Percentiles rank a stretch among this genome's conserved stretches.
Conservation (phyloP, 208 protist species). For the Trypanosoma grayi region DNA sequence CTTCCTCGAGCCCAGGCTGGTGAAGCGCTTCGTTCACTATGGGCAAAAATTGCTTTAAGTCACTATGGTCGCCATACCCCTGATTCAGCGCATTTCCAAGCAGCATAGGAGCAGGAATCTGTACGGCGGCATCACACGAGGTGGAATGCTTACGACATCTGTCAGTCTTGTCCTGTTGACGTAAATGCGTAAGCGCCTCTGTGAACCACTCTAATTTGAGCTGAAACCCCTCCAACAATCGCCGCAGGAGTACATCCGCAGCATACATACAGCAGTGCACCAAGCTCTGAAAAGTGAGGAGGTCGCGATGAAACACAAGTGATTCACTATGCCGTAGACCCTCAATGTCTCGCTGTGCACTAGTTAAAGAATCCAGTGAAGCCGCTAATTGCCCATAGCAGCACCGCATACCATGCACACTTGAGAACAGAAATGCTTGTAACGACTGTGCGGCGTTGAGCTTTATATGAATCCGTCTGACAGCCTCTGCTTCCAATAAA, state of each 20-base stretch:
- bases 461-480: slow-evolving; percentile 10
- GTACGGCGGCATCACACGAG: background rate
- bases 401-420: background rate
- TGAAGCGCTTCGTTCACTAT: background rate
- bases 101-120: background rate
- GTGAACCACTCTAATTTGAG: slow-evolving; percentile 2
- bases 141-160: too few relatives aligned
- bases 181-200: background rate
- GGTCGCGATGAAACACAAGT: background rate
- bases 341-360: background rate
- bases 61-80: background rate
- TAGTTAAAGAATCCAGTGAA: background rate
- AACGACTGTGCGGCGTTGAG: slow-evolving; percentile 1
- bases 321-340: background rate
- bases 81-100: background rate
- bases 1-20: background rate
- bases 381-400: background rate
- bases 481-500: slow-evolving; percentile 6
- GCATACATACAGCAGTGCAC: background rate
- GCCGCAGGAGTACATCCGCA: too few relatives aligned
- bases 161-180: background rate
- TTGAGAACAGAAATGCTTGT: background rate
- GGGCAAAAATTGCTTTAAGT: background rate
- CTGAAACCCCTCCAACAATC: background rate
- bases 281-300: background rate